Base-by-base conservation (phyloP, 441 rosid species). In the Mallotus repandus region DNA sequence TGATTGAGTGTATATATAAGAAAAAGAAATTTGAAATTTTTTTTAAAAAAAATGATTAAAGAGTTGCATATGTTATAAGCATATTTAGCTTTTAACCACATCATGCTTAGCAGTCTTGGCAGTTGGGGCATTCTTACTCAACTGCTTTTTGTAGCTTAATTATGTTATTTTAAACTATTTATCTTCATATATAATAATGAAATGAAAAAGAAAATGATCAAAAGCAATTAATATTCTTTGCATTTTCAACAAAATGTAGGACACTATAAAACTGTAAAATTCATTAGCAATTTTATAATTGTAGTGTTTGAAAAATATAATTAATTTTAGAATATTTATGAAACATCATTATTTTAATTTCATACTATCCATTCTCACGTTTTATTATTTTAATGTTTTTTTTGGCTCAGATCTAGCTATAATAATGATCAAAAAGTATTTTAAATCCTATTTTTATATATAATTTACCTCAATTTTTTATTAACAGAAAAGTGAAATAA, bases 51-150 rank as follows among this genome's bases (percentile, higher is more conserved):
- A 72, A 77, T 77, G 57, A 77, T 74, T 75, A 58, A 55, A 69
- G 60, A 60, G 79, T 72, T 80, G 78, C 78, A 80, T 73, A 21
- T 73, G 14, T 46, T 58, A 69, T 69, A 80, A 78, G 82, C 83
- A 76, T 80, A 63, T 53, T 65, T 63, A 71, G 74, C 80, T 76
- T 74, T 74, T 29, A 71, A 76, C 63, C 76, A 67, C 38, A 46
- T 43, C 46, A 21, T 21, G 10, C 55, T 22, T 38, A 16, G 71
- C 38, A 67, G 62, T 59, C 57, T 74, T 74, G 63, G 22, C 3
- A 64, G 72, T 71, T 75, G 70, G 63, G 5, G 54, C 59, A 71
- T 65, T 78, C 72, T 78, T 69, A 71, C 78, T 72, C 70, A 58
- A 71, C 69, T 56, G 57, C 84, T 80, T 74, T 73, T 69, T 41